Conservation (phyloP, 768 basidiomycete species). For the Aureoboletus auriporus region DNA sequence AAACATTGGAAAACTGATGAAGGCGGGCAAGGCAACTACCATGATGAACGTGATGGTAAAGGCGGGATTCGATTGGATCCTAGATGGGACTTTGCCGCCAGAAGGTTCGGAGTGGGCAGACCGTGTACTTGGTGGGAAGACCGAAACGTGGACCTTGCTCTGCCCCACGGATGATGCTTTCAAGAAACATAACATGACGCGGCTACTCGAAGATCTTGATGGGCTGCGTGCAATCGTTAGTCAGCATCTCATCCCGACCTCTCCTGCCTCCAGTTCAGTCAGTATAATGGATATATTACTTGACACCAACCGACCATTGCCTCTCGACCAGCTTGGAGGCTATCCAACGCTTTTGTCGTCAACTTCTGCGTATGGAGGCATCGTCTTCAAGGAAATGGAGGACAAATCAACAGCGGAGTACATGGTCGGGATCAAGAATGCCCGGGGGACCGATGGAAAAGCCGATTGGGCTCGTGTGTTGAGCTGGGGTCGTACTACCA, state of each 20-base stretch:
- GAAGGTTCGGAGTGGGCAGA: conserved; percentile 65
- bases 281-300: conserved; percentile 33
- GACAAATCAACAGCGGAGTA: conserved; percentile 41
- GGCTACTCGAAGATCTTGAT: conserved; percentile 54
- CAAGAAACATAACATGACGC: conserved; percentile 78
- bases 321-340: conserved; percentile 63
- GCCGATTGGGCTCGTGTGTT: conserved; percentile 63
- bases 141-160: conserved; percentile 78
- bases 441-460: conserved; percentile 58
- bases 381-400: conserved; percentile 64
- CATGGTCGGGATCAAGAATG: conserved; percentile 71
- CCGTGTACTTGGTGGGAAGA: conserved; percentile 32
- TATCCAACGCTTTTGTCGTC: conserved; percentile 77
- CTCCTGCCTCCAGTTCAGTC: conserved; percentile 18
- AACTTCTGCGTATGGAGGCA: conserved; percentile 67
- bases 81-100: conserved; percentile 80
- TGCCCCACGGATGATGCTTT: conserved; percentile 93
- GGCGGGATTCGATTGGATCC: conserved; percentile 86
- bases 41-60: conserved; percentile 83
- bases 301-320: conserved; percentile 70
- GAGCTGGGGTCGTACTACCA: conserved; percentile 75
- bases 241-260: conserved; percentile 71
- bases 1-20: conserved; percentile 84
- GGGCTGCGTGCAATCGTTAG: conserved; percentile 56
- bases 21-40: conserved; percentile 82